Percentiles rank a stretch among this genome's conserved stretches.
Evolutionary conservation across 805 yeast genomes (phyloP).

Genomic region (Candida chauliodis): DNA sequence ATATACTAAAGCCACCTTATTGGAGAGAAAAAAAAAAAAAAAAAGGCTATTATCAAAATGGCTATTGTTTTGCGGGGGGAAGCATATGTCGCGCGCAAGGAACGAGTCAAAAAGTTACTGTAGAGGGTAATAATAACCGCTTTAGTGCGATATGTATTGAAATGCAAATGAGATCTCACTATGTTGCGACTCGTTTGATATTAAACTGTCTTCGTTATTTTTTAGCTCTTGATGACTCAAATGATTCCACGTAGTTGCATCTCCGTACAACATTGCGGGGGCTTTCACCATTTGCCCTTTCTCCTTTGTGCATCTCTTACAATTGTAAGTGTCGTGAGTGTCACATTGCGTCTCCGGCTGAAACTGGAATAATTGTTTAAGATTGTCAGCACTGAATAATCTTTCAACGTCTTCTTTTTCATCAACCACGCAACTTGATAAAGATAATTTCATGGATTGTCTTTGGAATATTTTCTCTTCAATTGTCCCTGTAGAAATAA

Average conservation of each 20-base stretch:
- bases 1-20: neutral
- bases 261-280: slow-evolving; percentile 92
- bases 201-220: slow-evolving; percentile 69
- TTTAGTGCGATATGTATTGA: slow-evolving; percentile 82
- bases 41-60: neutral
- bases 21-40: slow-evolving; percentile 2
- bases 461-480: slow-evolving; percentile 96
- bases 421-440: slow-evolving; percentile 95
- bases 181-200: slow-evolving; percentile 67
- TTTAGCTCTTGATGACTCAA: slow-evolving; percentile 58
- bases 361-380: slow-evolving; percentile 71
- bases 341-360: slow-evolving; percentile 71
- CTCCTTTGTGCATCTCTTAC: slow-evolving; percentile 63
- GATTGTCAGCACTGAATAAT: slow-evolving; percentile 76
- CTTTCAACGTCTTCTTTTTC: slow-evolving; percentile 94
- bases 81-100: neutral
- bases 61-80: slow-evolving; percentile 1
- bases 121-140: slow-evolving; percentile 2
- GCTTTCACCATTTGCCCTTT: slow-evolving; percentile 58
- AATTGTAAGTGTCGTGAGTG: slow-evolving; percentile 88
- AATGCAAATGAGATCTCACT: slow-evolving; percentile 81
- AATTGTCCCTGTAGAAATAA: slow-evolving; percentile 90
- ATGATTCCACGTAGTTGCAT: slow-evolving; percentile 97
- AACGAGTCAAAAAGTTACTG: neutral
- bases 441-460: slow-evolving; percentile 88